Percentiles rank a stretch among this genome's conserved stretches.
These are phyloP conservation scores for Balakata baccata DNA, from an alignment of 345 rosid species.

Conservation along the genomic window DNA sequence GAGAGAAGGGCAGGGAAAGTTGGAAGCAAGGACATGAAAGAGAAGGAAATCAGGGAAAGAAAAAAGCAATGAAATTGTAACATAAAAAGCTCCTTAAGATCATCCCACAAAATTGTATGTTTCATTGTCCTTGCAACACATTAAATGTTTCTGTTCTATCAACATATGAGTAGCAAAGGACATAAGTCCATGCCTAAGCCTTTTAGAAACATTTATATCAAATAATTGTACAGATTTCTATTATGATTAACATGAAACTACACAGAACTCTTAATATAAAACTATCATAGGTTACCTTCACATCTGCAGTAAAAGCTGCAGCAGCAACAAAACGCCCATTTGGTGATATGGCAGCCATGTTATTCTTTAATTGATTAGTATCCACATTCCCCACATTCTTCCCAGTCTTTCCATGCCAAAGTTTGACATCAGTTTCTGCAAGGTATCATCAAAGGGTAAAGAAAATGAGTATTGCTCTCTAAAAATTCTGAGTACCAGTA, in stretches of 20 bases:
- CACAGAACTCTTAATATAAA: background rate
- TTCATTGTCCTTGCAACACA: background rate
- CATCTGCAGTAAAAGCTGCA: constrained; percentile 99
- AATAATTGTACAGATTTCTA: background rate
- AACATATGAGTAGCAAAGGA: background rate
- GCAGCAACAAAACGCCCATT: constrained; percentile 98
- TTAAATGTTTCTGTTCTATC: background rate
- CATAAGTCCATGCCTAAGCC: background rate
- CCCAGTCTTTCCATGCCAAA: constrained; percentile 97
- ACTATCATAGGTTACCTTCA: constrained; percentile 51
- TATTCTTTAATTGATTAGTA: constrained; percentile 92
- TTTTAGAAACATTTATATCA: background rate
- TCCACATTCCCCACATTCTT: constrained; percentile 75
- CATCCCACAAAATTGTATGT: background rate
- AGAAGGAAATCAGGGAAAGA: too few species aligned
- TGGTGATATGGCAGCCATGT: constrained; percentile 85
- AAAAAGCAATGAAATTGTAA: background rate
- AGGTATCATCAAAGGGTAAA: constrained; percentile 17
- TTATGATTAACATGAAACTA: background rate
- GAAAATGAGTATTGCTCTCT: constrained; percentile 6
- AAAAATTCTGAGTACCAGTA: background rate
- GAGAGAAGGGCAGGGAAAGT: background rate
- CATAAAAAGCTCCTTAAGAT: background rate
- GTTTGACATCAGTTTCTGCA: constrained; percentile 82
- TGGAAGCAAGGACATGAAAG: background rate